These are phyloP conservation scores for Pseudonectria foliicola DNA, from an alignment of 2,329 filamentous ascomycete species.

Conservation along the genomic window DNA sequence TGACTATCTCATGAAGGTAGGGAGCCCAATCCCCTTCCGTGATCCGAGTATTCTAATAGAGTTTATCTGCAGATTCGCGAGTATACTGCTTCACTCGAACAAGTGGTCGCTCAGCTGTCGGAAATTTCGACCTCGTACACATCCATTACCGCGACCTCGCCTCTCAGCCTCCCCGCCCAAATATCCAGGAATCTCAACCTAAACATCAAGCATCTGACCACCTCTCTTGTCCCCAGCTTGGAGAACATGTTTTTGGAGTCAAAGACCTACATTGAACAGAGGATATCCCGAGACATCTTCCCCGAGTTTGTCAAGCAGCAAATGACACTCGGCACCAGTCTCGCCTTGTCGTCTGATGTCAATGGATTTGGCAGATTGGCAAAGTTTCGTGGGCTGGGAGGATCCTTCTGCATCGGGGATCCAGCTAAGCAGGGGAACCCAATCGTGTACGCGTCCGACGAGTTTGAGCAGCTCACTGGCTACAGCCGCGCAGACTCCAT, in stretches of 20 bases:
- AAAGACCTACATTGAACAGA: slow-evolving; percentile 35
- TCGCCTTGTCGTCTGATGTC: slow-evolving; percentile 33
- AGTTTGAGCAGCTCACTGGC: slow-evolving; percentile 45
- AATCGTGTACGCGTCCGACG: slow-evolving; percentile 41
- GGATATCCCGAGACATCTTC: slow-evolving; percentile 40
- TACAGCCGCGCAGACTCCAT: slow-evolving; percentile 41
- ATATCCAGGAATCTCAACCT: slow-evolving; percentile 35
- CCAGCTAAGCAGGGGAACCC: slow-evolving; percentile 43
- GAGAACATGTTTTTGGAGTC: slow-evolving; percentile 37
- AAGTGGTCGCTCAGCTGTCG: slow-evolving; percentile 32
- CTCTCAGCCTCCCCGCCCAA: slow-evolving; percentile 34
- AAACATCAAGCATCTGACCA: slow-evolving; percentile 40
- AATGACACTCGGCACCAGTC: slow-evolving; percentile 37
- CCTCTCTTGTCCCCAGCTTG: slow-evolving; percentile 38
- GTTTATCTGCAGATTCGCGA: slow-evolving; percentile 30
- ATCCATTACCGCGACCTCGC: slow-evolving; percentile 34
- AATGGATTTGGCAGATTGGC: slow-evolving; percentile 22
- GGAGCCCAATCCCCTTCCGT: slow-evolving; percentile 6
- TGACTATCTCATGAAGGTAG: slow-evolving; percentile 43
- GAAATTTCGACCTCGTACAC: slow-evolving; percentile 37
- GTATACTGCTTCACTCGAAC: slow-evolving; percentile 37
- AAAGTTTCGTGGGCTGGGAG: slow-evolving; percentile 47
- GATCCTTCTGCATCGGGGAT: slow-evolving; percentile 52
- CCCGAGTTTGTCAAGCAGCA: slow-evolving; percentile 47
- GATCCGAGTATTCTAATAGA: slow-evolving; percentile 1